phyloP scores from a whole-genome alignment of 305 asterid genomes.

The Fraxinus latifolia region DNA sequence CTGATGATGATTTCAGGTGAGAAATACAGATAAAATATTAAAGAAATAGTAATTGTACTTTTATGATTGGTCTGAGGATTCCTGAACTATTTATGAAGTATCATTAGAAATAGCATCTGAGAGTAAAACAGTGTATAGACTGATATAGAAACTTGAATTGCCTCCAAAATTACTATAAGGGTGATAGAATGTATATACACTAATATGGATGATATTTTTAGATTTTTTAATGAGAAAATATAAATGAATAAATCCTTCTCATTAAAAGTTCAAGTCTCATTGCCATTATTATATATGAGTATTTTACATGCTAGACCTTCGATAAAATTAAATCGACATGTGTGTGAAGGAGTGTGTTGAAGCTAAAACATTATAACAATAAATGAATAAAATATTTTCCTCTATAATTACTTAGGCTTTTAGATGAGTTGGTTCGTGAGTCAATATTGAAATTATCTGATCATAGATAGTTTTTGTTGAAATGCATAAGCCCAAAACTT shows the following conservation, averaged over 20 bases:
- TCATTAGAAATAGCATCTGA: not conserved
- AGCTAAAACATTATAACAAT: not conserved
- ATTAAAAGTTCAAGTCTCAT: not conserved
- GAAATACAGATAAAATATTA: not conserved
- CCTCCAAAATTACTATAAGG: not conserved
- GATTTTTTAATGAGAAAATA: not conserved
- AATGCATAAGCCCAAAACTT: not conserved
- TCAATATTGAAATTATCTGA: not conserved
- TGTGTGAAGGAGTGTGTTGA: not conserved
- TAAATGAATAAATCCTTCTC: not conserved
- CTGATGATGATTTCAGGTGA: conserved; percentile 55
- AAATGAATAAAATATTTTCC: not conserved
- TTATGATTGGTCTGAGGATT: not conserved
- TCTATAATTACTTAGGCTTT: not conserved
- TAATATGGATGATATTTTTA: not conserved
- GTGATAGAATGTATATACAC: not conserved
- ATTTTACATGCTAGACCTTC: not conserved
- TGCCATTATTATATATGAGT: not conserved
- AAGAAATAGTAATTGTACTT: not conserved
- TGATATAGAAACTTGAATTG: not conserved
- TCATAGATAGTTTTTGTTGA: not conserved
- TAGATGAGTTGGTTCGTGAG: not conserved
- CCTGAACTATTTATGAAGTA: not conserved
- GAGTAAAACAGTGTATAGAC: not conserved
- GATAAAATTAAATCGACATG: not conserved